Percentiles rank a stretch among this genome's conserved stretches.
Evolutionary conservation across 257 asterid genomes (phyloP).

Genomic region (Rehmannia glutinosa): DNA sequence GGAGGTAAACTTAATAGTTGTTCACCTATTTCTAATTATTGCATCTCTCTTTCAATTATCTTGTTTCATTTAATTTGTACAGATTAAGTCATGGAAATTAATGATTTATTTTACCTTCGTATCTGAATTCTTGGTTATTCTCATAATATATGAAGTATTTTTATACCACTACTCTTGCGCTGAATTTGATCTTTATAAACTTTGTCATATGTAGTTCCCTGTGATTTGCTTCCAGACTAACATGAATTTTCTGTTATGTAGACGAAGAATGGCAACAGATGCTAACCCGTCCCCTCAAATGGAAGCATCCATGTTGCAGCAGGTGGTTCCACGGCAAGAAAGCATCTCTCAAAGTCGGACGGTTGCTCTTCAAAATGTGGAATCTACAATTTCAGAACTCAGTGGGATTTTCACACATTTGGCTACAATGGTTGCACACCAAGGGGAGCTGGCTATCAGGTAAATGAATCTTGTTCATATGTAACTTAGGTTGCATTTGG

Average conservation of each 20-base stretch:
- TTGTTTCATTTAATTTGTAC: slow-evolving; percentile 4
- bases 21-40: neutral
- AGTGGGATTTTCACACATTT: slow-evolving; percentile 81
- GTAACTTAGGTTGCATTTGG: neutral
- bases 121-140: neutral
- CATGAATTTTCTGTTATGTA: slow-evolving; percentile 15
- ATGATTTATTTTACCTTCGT: neutral
- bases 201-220: neutral
- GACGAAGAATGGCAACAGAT: slow-evolving; percentile 62
- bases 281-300: slow-evolving; percentile 41
- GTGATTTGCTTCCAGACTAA: slow-evolving; percentile 1
- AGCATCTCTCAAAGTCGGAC: slow-evolving; percentile 56
- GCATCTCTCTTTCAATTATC: neutral
- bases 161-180: neutral
- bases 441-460: slow-evolving; percentile 92
- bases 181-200: neutral
- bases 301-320: slow-evolving; percentile 77
- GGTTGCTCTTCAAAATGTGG: slow-evolving; percentile 82
- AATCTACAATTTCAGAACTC: slow-evolving; percentile 81
- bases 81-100: slow-evolving; percentile 7
- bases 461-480: slow-evolving; percentile 11
- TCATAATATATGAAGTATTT: neutral
- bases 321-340: slow-evolving; percentile 71
- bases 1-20: neutral
- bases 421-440: slow-evolving; percentile 90